Conservation (phyloP, 495 filamentous ascomycete species). For the Lophium mytilinum region DNA sequence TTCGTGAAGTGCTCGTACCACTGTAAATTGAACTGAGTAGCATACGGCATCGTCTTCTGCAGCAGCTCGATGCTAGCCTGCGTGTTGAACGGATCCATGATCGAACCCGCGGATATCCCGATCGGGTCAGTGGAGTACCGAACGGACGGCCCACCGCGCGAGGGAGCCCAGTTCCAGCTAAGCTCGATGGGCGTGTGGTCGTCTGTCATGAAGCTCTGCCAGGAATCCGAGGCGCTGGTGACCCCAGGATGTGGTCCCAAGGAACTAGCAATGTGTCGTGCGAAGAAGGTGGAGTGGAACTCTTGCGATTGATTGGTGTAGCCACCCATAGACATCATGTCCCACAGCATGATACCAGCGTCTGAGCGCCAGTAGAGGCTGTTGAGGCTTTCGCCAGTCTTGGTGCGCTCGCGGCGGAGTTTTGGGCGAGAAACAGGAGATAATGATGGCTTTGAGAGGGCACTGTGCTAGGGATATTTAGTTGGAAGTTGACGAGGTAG, state of each 20-base stretch:
- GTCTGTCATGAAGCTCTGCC: slow-evolving; percentile 38
- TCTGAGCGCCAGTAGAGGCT: neutral
- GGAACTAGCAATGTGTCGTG: neutral
- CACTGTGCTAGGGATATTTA: neutral
- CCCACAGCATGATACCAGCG: neutral
- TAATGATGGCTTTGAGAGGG: neutral
- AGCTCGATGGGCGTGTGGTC: slow-evolving; percentile 34
- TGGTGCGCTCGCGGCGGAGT: neutral
- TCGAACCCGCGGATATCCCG: slow-evolving; percentile 20
- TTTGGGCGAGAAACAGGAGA: neutral
- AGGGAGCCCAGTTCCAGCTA: slow-evolving; percentile 32
- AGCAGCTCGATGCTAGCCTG: slow-evolving; percentile 10
- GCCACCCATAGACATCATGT: neutral
- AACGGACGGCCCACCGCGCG: slow-evolving; percentile 17
- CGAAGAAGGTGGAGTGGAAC: neutral
- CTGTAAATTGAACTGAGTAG: slow-evolving; percentile 14
- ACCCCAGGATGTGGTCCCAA: neutral
- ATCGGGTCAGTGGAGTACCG: slow-evolving; percentile 34
- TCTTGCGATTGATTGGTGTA: neutral
- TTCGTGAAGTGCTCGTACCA: slow-evolving; percentile 28
- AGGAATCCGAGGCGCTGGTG: slow-evolving; percentile 3
- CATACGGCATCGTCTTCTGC: neutral
- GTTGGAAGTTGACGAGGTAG: no score
- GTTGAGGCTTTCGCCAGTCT: neutral
- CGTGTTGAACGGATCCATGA: slow-evolving; percentile 20